Evolutionary conservation across 1,284 basidiomycete species (phyloP).

Genomic region (Cryptococcus sp.): DNA sequence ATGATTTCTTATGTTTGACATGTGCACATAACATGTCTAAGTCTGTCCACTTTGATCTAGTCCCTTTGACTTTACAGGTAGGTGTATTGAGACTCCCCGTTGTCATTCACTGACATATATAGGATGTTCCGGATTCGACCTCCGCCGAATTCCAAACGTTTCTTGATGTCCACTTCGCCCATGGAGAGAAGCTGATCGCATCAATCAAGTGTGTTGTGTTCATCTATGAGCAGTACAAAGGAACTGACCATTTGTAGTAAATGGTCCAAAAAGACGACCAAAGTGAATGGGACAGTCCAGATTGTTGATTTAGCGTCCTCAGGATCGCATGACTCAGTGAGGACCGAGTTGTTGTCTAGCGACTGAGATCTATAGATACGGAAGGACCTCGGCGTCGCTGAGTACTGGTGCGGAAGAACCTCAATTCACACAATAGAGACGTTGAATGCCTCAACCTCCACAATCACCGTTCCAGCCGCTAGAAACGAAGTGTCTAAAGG

Average conservation of each 20-base stretch:
- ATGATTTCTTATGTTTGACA: no score
- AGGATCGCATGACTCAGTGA: constrained; percentile 6
- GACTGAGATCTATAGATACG: constrained; percentile 12
- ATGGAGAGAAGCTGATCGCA: constrained; percentile 19
- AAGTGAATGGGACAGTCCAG: constrained; percentile 23
- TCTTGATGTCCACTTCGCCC: constrained; percentile 27
- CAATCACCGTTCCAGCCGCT: not conserved
- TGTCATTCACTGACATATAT: no score
- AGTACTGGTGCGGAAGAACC: constrained; percentile 27
- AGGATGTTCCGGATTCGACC: constrained; percentile 29
- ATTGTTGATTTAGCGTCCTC: constrained; percentile 20
- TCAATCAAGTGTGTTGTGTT: constrained; percentile 28
- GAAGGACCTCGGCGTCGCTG: constrained; percentile 16
- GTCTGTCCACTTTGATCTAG: no score
- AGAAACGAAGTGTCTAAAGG: constrained; percentile 19
- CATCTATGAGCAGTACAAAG: not conserved
- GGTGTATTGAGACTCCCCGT: no score
- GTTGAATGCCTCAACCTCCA: not conserved
- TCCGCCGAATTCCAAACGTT: constrained; percentile 25
- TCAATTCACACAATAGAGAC: constrained; percentile 8
- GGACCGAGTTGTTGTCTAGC: not conserved
- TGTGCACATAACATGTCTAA: no score
- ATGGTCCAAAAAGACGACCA: constrained; percentile 25
- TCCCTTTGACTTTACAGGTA: no score
- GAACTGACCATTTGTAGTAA: constrained; percentile 10